phyloP scores from a whole-genome alignment of 441 rosid species.

The Rhodomyrtus psidioides region DNA sequence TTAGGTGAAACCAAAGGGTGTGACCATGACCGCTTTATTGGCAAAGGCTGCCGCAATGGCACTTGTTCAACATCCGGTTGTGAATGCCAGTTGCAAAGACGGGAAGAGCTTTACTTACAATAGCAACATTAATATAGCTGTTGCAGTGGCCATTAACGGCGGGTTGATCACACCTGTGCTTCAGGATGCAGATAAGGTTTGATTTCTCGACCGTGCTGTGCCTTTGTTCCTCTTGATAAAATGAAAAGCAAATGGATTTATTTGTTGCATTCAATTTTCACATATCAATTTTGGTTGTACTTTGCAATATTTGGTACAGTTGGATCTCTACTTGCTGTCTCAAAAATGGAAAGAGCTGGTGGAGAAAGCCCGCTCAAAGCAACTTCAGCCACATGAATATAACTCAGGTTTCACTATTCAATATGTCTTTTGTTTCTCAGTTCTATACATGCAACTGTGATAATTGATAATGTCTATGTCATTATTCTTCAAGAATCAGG shows the following conservation, averaged over 20 bases:
- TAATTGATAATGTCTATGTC: not conserved
- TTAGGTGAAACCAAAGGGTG: constrained; percentile 89
- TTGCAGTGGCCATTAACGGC: constrained; percentile 88
- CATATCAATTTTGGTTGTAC: not conserved
- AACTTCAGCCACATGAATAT: constrained; percentile 90
- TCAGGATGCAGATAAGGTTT: constrained; percentile 86
- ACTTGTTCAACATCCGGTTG: constrained; percentile 66
- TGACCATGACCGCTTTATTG: constrained; percentile 91
- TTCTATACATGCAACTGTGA: not conserved
- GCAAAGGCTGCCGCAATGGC: constrained; percentile 95
- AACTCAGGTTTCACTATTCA: constrained; percentile 59
- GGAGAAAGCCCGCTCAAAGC: constrained; percentile 82
- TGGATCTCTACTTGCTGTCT: constrained; percentile 85
- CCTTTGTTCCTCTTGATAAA: not conserved
- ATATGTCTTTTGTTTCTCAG: not conserved
- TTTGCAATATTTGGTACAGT: constrained; percentile 29
- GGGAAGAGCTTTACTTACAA: constrained; percentile 82
- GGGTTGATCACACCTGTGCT: constrained; percentile 95
- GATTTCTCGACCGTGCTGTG: not conserved
- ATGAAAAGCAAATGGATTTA: not conserved
- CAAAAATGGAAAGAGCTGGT: constrained; percentile 98
- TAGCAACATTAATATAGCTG: constrained; percentile 76
- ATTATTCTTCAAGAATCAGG: not conserved
- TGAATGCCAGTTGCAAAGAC: constrained; percentile 83
- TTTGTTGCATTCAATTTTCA: not conserved